phyloP scores from a whole-genome alignment of 2,329 filamentous ascomycete species.

The Diplodia sapinea region DNA sequence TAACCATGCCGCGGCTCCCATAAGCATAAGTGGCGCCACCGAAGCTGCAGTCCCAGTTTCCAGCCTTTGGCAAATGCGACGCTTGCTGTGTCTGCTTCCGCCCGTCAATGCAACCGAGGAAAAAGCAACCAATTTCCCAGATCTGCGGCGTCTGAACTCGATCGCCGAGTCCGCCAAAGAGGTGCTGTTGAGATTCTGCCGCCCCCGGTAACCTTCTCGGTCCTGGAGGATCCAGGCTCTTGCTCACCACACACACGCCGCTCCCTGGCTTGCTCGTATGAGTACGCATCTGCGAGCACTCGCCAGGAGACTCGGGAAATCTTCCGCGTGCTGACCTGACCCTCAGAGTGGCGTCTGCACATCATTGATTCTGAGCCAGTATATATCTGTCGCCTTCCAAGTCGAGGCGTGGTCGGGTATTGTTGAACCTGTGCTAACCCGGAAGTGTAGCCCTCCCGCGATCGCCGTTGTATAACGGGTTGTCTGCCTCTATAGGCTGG shows the following conservation, averaged over 20 bases:
- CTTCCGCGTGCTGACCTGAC: not conserved
- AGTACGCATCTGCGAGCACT: conserved; percentile 1
- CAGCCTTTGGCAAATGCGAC: conserved; percentile 24
- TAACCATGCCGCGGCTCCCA: conserved; percentile 17
- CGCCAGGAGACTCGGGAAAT: conserved; percentile 10
- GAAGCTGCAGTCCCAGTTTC: conserved; percentile 5
- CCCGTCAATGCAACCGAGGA: conserved; percentile 15
- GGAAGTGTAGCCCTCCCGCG: conserved; percentile 9
- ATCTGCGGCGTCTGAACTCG: conserved; percentile 10
- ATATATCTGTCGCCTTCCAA: conserved; percentile 9
- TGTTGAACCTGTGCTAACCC: conserved; percentile 21
- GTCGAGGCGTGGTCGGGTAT: conserved; percentile 7
- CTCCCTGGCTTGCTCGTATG: not conserved
- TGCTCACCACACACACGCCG: not conserved
- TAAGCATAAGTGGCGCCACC: conserved; percentile 28
- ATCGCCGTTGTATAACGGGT: conserved; percentile 19
- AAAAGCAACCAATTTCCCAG: conserved; percentile 18
- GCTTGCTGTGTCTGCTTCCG: conserved; percentile 11
- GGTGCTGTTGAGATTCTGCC: not conserved
- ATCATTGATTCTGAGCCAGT: not conserved
- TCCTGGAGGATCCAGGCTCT: not conserved
- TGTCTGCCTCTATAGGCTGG: conserved; percentile 14
- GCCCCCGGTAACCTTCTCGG: not conserved
- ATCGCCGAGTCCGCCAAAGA: not conserved
- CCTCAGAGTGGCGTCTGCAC: conserved; percentile 6